A percentile compares a stretch with the other conserved stretches of the same genome.
phyloP scores from a whole-genome alignment of 2,329 filamentous ascomycete species.

The Nakataea oryzae region DNA sequence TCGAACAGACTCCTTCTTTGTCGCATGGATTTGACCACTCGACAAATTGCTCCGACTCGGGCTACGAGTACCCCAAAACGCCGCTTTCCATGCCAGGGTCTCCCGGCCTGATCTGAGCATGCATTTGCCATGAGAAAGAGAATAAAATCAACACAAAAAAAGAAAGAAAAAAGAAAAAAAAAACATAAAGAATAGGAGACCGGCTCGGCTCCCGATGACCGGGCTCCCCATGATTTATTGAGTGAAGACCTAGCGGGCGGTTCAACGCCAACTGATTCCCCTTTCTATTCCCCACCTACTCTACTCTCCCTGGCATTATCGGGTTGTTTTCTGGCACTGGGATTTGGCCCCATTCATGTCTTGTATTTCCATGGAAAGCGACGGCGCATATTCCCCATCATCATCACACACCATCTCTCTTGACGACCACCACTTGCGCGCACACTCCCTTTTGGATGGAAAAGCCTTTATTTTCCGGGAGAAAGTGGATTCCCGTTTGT shows the following conservation, averaged over 20 bases:
- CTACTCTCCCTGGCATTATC: background rate
- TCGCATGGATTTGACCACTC: conserved; percentile 65
- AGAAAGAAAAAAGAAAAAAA: background rate
- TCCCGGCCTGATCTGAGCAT: conserved; percentile 37
- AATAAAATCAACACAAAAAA: background rate
- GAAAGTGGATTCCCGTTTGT: no score
- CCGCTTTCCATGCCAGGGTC: conserved; percentile 65
- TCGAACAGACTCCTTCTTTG: conserved; percentile 62
- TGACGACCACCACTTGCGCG: no score
- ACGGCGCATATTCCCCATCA: background rate
- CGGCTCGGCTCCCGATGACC: background rate
- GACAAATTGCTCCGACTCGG: conserved; percentile 45
- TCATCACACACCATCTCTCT: background rate
- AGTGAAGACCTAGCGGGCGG: background rate
- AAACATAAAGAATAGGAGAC: background rate
- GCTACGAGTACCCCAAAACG: conserved; percentile 57
- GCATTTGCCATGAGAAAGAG: background rate
- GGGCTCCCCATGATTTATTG: background rate
- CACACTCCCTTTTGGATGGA: no score
- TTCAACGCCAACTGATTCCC: background rate
- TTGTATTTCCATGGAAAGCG: background rate
- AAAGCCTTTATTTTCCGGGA: no score
- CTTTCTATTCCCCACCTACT: background rate
- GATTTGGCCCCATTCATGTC: background rate
- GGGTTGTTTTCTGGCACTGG: background rate